Percentiles rank a stretch among this genome's conserved stretches.
phyloP scores from a whole-genome alignment of 78 protist genomes.

The Polysphondylium violaceum region DNA sequence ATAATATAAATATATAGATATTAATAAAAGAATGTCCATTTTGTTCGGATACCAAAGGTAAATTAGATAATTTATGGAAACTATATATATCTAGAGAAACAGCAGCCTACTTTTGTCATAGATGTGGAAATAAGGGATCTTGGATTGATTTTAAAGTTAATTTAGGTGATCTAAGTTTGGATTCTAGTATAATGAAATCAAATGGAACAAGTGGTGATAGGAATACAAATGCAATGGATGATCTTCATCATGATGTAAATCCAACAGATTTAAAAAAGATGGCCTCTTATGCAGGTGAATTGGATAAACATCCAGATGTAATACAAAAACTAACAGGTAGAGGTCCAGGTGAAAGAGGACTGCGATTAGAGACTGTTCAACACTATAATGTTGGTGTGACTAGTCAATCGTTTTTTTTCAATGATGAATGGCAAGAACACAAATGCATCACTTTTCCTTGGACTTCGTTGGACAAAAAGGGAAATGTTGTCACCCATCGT shows the following conservation, averaged over 20 bases:
- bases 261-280: constrained; percentile 26
- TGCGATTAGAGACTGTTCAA: constrained; percentile 31
- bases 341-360: constrained; percentile 63
- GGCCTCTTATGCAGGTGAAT: constrained; percentile 26
- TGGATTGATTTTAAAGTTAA: constrained; percentile 82
- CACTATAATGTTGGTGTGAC: constrained; percentile 73
- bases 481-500: constrained; percentile 29
- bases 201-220: too few species aligned
- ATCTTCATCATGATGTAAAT: not conserved
- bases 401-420: constrained; percentile 38
- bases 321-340: constrained; percentile 48
- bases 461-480: constrained; percentile 56
- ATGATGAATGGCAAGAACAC: constrained; percentile 62
- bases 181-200: not conserved
- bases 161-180: constrained; percentile 52
- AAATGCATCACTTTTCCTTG: constrained; percentile 87
- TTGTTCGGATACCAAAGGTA: constrained; percentile 71
- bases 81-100: constrained; percentile 62
- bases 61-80: constrained; percentile 82
- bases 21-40: constrained; percentile 77
- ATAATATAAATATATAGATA: not conserved
- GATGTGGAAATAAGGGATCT: constrained; percentile 80
- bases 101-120: constrained; percentile 73
- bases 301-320: constrained; percentile 19
- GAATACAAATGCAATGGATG: not conserved